Conservation (phyloP, 2,329 filamentous ascomycete species). For the Colletotrichum destructivum region DNA sequence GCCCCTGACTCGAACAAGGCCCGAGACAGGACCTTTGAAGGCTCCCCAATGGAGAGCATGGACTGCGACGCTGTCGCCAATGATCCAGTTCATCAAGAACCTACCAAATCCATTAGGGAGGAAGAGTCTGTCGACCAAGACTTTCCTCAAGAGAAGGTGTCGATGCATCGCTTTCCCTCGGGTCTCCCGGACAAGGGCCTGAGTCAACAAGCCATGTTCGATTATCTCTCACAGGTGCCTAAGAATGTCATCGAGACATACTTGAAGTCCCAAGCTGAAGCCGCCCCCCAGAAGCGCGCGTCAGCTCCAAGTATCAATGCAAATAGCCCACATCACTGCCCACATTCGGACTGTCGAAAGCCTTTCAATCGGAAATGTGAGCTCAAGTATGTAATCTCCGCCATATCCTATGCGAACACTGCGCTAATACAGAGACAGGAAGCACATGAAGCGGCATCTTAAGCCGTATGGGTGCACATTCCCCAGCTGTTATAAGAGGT, state of each 20-base stretch:
- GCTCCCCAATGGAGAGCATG: neutral
- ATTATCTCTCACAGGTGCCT: slow-evolving; percentile 49
- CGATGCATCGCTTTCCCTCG: neutral
- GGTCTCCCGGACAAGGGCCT: neutral
- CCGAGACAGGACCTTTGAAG: neutral
- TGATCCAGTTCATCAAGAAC: neutral
- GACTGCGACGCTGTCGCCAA: neutral
- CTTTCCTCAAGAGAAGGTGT: neutral
- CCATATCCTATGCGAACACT: slow-evolving; percentile 4
- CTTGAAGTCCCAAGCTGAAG: slow-evolving; percentile 44
- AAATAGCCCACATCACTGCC: slow-evolving; percentile 28
- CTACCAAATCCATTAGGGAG: neutral
- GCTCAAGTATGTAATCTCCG: slow-evolving; percentile 64
- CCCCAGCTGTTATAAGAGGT: slow-evolving; percentile 76
- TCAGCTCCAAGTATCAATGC: neutral
- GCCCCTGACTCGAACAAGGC: neutral
- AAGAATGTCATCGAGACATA: slow-evolving; percentile 52
- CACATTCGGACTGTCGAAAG: slow-evolving; percentile 58
- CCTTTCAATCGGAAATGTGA: slow-evolving; percentile 67
- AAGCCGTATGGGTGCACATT: slow-evolving; percentile 89
- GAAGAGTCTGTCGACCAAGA: neutral
- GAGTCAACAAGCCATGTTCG: slow-evolving; percentile 29
- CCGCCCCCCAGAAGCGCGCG: slow-evolving; percentile 40
- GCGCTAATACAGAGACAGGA: slow-evolving; percentile 66
- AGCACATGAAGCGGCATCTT: slow-evolving; percentile 86